Base-by-base conservation (phyloP, 345 rosid genomes). In the Conringia planisiliqua region DNA sequence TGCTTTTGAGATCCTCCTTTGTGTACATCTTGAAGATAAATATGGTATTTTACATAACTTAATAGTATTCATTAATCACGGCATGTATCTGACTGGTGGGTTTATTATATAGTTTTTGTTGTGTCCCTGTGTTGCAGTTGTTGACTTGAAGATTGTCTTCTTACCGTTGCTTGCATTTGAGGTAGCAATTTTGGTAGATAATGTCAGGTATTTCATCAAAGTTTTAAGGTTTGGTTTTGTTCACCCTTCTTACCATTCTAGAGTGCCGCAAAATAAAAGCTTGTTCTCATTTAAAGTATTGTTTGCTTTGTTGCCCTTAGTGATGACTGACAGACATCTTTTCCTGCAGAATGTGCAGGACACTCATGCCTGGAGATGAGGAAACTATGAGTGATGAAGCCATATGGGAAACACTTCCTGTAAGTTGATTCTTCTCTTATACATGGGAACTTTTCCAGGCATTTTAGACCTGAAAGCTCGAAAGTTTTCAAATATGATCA, bases 321-420 rank as follows among this genome's bases (percentile, higher is more conserved):
- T 55, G 63, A 50, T 36, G 8, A 43, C 35, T 65, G 52, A 38
- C 72, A 51, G 1, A 36, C 43, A 48, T 13, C 50, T 42, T 58
- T 59, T 30, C 17, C 42, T 79, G 66, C 77, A 93, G 98, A 86
- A 91, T 88, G 93, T 93, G 95, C 63, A 82, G 92, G 84, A 86
- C 94, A 74, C 88, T 91, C 56, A 87, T 93, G 97, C 93, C 90
- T 22, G 97, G 94, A 72, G 98, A 93, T 80, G 98, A 93, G 58
- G 98, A 91, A 82, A 93, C 83, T 83, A 84, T 88, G 83, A 91
- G 84, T 56, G 96, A 93, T 74, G 97, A 93, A 82, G 92, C 93
- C 70, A 93, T 93, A 81, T 93, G 97, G 97, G 93, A 89, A 82
- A 93, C 94, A 20, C 97, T 93, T 81, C 96, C 96, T 42, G 97